Evolutionary conservation across 208 protist genomes (phyloP), one percentile per base, ranked within the genome.

Genomic region (Crithidia expoeki): DNA sequence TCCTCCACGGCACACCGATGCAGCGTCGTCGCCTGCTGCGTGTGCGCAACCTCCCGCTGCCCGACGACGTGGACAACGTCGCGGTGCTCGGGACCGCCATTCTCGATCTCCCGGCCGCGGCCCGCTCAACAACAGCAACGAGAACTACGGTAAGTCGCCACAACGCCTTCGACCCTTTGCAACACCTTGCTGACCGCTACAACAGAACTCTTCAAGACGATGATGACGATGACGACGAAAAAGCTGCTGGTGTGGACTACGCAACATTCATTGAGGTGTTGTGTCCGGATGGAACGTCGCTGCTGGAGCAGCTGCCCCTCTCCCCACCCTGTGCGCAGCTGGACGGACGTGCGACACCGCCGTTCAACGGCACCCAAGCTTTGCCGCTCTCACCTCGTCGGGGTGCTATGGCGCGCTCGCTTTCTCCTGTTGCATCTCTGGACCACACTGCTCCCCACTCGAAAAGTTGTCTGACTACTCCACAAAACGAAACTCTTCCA

Each of bases 211-310:
- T n/a, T n/a, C 9, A n/a, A 10, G 32, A 44, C 47, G 4, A 19
- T 34, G 25, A 58, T 11, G 28, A 50, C 2, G 28, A 21, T n/a
- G 33, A 42, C n/a, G n/a, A 46, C 21, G 25, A n/a, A n/a, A n/a
- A n/a, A n/a, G n/a, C n/a, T n/a, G n/a, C n/a, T n/a, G n/a, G n/a
- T n/a, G n/a, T 64, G 7, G 50, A 67, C 58, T 74, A 61, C 40
- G 27, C 68, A 21, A 2, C 27, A 12, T 74, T 74, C 23, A 36
- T 74, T 34, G 68, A 74, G 36, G 68, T 74, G 33, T 17, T 74
- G 17, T 74, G 59, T 44, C 68, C 68, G 1, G 52, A 74, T 17
- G 59, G 68, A 0, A 53, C 44, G 9, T 66, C 68, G 7, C 34
- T 74, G 47, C 59, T 74, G 49, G 68, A 67, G 49, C 40, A 14